phyloP scores from a whole-genome alignment of 345 rosid species.

The Turritis glabra region DNA sequence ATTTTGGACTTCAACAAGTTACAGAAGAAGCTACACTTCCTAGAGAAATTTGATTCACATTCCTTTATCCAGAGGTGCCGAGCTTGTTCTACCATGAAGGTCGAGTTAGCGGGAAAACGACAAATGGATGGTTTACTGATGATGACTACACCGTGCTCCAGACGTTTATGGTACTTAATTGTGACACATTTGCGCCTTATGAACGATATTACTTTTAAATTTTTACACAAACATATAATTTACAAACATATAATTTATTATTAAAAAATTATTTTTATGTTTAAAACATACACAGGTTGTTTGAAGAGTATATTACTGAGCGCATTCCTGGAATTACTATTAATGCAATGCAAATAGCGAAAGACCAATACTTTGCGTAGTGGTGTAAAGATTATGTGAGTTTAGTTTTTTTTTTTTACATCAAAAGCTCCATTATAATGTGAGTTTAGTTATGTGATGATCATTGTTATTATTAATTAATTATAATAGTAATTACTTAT shows the following conservation, averaged over 20 bases:
- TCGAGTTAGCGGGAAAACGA: neutral
- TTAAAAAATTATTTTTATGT: too few species aligned
- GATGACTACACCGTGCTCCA: neutral
- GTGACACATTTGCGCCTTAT: neutral
- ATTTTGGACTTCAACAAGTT: neutral
- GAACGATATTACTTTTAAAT: neutral
- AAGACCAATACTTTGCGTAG: neutral
- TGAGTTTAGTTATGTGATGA: too few species aligned
- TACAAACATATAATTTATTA: too few species aligned
- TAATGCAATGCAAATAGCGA: neutral
- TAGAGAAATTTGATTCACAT: neutral
- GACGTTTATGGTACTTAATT: neutral
- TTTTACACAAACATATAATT: too few species aligned
- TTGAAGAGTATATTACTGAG: neutral
- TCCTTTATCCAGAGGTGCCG: neutral
- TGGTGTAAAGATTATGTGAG: neutral
- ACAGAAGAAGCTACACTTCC: neutral
- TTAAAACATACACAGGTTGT: neutral
- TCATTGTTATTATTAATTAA: too few species aligned
- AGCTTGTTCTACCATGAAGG: neutral
- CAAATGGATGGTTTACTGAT: neutral
- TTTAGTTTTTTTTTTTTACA: too few species aligned
- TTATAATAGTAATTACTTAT: too few species aligned
- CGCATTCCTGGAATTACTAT: neutral
- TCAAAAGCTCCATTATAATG: too few species aligned